Evolutionary conservation across 192 early-diverging fungal species (phyloP).

Genomic region (Ambispora gerdemannii): DNA sequence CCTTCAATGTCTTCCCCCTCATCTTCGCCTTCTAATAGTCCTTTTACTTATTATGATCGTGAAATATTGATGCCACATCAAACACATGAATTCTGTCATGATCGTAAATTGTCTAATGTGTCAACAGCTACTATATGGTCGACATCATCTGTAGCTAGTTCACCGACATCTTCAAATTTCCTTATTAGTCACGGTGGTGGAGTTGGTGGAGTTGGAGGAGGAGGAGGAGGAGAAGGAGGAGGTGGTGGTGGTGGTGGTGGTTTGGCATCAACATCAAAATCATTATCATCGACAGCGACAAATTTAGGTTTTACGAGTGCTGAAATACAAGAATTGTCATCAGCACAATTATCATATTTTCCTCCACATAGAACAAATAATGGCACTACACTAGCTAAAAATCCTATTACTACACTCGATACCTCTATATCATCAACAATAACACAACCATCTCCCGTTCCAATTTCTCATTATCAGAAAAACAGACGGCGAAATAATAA

Average conservation of each 20-base stretch:
- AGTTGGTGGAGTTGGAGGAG: too few relatives aligned
- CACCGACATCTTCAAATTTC: not conserved
- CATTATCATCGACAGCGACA: too few relatives aligned
- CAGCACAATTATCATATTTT: slow-evolving; percentile 7
- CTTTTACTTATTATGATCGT: not conserved
- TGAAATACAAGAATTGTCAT: not conserved
- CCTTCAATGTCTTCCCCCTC: not conserved
- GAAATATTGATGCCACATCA: not conserved
- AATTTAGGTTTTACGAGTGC: slow-evolving; percentile 10
- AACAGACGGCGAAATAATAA: not conserved
- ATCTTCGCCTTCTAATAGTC: not conserved
- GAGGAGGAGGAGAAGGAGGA: too few relatives aligned
- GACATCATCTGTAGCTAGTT: not conserved
- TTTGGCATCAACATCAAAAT: too few relatives aligned
- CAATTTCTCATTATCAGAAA: not conserved
- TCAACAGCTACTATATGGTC: not conserved
- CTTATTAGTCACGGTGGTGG: not conserved
- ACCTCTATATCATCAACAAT: not conserved
- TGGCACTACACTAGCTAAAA: not conserved
- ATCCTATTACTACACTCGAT: not conserved
- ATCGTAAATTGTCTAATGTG: not conserved
- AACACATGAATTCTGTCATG: not conserved
- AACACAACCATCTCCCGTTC: not conserved
- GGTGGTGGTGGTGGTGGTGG: too few relatives aligned
- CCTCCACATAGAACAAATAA: not conserved